phyloP scores from a whole-genome alignment of 805 yeast genomes.

The Ogataea trehaloabstinens region DNA sequence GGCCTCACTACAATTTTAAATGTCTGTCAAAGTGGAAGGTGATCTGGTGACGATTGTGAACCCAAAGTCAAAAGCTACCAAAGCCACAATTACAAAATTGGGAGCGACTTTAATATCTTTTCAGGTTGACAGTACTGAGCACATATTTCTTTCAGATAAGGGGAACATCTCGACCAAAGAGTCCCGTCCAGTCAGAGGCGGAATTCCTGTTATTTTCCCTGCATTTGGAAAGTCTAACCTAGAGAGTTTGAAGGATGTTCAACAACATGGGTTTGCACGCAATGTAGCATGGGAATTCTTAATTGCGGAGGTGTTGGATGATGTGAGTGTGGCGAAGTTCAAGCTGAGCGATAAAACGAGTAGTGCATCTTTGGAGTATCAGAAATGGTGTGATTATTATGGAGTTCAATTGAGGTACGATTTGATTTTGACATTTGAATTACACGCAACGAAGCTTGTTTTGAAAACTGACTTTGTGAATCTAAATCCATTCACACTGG shows the following conservation, averaged over 20 bases:
- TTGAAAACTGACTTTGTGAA: conserved; percentile 10
- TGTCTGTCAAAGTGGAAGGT: conserved; percentile 17
- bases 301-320: conserved; percentile 16
- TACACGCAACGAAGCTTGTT: conserved; percentile 7
- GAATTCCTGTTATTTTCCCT: conserved; percentile 20
- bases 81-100: conserved; percentile 13
- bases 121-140: conserved; percentile 11
- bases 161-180: conserved; percentile 10
- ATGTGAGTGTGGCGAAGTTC: conserved; percentile 15
- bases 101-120: conserved; percentile 20
- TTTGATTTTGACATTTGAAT: conserved; percentile 8
- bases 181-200: conserved; percentile 20
- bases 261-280: conserved; percentile 24
- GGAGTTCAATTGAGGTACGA: conserved; percentile 13
- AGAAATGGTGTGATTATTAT: conserved; percentile 16
- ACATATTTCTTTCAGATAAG: conserved; percentile 15
- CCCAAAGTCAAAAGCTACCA: conserved; percentile 5
- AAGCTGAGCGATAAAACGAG: conserved; percentile 7
- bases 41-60: conserved; percentile 12
- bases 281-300: conserved; percentile 20
- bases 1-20: background rate
- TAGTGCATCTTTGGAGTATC: conserved; percentile 5
- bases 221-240: conserved; percentile 21
- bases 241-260: conserved; percentile 14
- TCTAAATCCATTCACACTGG: conserved; percentile 10